Percentiles rank a stretch among this genome's conserved stretches.
These are phyloP conservation scores for Aureobasidium sp. DNA, from an alignment of 2,329 filamentous ascomycete genomes.

Conservation along the genomic window DNA sequence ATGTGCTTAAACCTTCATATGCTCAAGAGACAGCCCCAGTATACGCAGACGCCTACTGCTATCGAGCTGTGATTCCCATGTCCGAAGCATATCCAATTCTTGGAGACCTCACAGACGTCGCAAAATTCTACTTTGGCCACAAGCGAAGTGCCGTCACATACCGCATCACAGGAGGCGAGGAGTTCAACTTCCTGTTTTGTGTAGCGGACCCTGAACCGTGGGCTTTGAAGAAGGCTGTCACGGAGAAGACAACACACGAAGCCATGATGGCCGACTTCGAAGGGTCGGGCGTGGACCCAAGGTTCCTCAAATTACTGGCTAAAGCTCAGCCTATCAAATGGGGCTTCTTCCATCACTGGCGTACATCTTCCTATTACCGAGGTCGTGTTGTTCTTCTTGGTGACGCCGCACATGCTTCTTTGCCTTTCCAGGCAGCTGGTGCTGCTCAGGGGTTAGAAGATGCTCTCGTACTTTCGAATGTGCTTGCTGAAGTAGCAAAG, in stretches of 20 bases:
- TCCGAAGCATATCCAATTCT: constrained; percentile 33
- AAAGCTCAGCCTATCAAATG: neutral
- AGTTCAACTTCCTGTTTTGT: neutral
- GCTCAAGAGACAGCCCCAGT: constrained; percentile 22
- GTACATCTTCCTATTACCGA: neutral
- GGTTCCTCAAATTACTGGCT: neutral
- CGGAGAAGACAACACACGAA: neutral
- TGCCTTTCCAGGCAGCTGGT: constrained; percentile 2
- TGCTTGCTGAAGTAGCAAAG: neutral
- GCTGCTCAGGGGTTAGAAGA: constrained; percentile 5
- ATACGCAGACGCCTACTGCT: constrained; percentile 26
- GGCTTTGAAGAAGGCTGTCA: neutral
- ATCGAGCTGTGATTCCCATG: constrained; percentile 29
- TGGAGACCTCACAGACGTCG: constrained; percentile 26
- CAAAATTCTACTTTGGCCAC: constrained; percentile 26
- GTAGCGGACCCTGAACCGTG: neutral
- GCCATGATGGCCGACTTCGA: constrained; percentile 8
- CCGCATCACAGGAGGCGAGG: constrained; percentile 8
- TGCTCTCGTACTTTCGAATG: neutral
- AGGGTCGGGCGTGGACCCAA: neutral
- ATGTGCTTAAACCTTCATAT: constrained; percentile 19
- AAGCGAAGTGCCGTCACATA: constrained; percentile 7
- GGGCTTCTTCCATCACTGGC: constrained; percentile 4
- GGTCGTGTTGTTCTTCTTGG: neutral
- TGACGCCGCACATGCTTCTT: neutral